Percentiles rank a stretch among this genome's conserved stretches.
These are phyloP conservation scores for Phaeosphaeria sp. DNA, from an alignment of 2,329 filamentous ascomycete genomes.

Conservation along the genomic window DNA sequence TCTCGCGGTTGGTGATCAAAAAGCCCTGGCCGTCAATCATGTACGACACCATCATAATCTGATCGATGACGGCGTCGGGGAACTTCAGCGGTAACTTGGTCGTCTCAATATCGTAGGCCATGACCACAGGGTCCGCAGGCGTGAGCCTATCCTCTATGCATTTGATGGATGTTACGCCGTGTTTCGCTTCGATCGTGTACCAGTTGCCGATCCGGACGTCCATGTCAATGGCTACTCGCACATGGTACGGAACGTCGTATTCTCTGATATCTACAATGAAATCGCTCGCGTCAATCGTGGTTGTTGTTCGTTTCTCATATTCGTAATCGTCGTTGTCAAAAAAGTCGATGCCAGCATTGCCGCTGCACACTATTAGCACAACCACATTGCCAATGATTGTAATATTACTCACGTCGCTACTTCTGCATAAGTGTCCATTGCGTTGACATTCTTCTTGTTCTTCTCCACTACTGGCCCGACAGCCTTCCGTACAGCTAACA, in stretches of 20 bases:
- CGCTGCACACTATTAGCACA: conserved; percentile 54
- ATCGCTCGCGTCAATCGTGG: conserved; percentile 88
- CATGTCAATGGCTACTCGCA: conserved; percentile 96
- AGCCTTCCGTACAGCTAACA: conserved; percentile 82
- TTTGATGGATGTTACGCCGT: conserved; percentile 81
- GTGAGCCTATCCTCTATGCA: conserved; percentile 87
- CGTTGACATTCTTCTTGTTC: conserved; percentile 94
- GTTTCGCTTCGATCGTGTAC: conserved; percentile 95
- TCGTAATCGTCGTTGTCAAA: conserved; percentile 86
- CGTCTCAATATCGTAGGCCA: conserved; percentile 99
- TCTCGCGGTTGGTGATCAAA: conserved; percentile 95
- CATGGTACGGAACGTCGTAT: conserved; percentile 99
- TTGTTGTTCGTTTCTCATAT: conserved; percentile 79
- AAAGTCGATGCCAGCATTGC: conserved; percentile 86
- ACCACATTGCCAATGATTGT: not conserved
- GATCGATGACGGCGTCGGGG: conserved; percentile 90
- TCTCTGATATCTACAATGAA: conserved; percentile 98
- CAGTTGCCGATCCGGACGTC: conserved; percentile 96
- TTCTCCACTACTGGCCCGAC: conserved; percentile 92
- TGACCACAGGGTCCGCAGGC: conserved; percentile 93
- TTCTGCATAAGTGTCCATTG: conserved; percentile 98
- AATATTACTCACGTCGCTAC: conserved; percentile 75
- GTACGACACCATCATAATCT: conserved; percentile 99
- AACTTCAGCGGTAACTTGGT: conserved; percentile 96
- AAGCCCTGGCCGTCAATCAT: conserved; percentile 99